Evolutionary conservation across 2,329 filamentous ascomycete genomes (phyloP).

Genomic region (Aspergillus fumigatus): DNA sequence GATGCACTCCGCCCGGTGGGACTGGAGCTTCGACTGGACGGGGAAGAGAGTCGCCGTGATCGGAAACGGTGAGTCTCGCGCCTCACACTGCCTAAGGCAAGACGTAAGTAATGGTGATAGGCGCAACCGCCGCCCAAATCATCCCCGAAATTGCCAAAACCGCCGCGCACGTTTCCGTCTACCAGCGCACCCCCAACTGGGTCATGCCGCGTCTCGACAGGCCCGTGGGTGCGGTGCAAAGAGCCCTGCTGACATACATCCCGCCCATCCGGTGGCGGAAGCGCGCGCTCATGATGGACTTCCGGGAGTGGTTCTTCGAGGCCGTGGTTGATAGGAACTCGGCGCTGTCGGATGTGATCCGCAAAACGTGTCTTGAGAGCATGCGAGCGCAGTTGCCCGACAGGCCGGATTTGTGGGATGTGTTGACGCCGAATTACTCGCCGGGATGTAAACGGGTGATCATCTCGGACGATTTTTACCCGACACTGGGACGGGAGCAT

Average conservation of each 20-base stretch:
- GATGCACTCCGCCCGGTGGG: conserved; percentile 58
- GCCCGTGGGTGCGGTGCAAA: conserved; percentile 40
- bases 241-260: conserved; percentile 46
- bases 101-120: conserved; percentile 21
- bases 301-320: conserved; percentile 47
- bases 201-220: conserved; percentile 51
- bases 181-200: conserved; percentile 58
- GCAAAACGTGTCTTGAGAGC: conserved; percentile 30
- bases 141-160: conserved; percentile 53
- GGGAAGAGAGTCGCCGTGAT: conserved; percentile 56
- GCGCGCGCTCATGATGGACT: conserved; percentile 52
- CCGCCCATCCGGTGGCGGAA: conserved; percentile 49
- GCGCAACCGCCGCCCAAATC: conserved; percentile 56
- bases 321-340: conserved; percentile 41
- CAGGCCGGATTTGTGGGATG: conserved; percentile 49
- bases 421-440: conserved; percentile 51
- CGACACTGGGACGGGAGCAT: conserved; percentile 44
- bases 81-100: background rate
- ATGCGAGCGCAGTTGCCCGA: conserved; percentile 47
- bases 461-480: conserved; percentile 54
- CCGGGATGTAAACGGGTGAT: conserved; percentile 54
- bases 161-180: conserved; percentile 49
- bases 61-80: conserved; percentile 47
- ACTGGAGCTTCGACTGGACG: conserved; percentile 53
- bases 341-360: conserved; percentile 38